Percentiles rank a stretch among this genome's conserved stretches.
Conservation (phyloP, 306 rosid species). For the Trichosanthes truncata region DNA sequence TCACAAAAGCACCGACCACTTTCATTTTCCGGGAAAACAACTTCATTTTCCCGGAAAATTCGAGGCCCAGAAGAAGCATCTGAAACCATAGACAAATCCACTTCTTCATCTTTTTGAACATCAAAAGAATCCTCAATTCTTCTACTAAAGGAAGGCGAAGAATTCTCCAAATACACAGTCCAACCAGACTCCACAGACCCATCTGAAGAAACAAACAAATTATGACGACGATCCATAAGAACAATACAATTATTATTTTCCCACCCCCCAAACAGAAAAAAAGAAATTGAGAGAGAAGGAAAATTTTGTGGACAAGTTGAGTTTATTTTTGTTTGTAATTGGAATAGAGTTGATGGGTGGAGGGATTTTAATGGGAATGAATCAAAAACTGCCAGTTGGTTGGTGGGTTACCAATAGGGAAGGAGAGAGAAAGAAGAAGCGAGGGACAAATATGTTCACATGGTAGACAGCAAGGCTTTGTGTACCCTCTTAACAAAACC, state of each 20-base stretch:
- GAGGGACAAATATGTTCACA: conserved; percentile 37
- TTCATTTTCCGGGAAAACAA: conserved; percentile 23
- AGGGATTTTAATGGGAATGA: conserved; percentile 19
- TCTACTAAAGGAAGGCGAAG: conserved; percentile 1
- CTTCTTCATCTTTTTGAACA: conserved; percentile 17
- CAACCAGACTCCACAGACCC: conserved; percentile 81
- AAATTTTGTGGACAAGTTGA: not conserved
- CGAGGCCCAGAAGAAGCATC: conserved; percentile 99
- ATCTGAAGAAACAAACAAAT: conserved; percentile 34
- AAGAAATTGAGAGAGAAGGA: not conserved
- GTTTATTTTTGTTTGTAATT: not conserved
- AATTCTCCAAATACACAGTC: conserved; percentile 71
- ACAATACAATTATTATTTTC: not conserved
- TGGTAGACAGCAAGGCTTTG: conserved; percentile 70
- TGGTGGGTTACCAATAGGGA: conserved; percentile 24
- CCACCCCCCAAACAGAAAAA: not conserved
- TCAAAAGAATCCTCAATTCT: not conserved
- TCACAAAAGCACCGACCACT: conserved; percentile 8
- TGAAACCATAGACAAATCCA: conserved; percentile 85
- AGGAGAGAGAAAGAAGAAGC: conserved; percentile 4
- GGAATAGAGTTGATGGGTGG: not conserved
- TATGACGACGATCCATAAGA: not conserved
- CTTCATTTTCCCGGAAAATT: conserved; percentile 34
- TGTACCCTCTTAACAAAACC: conserved; percentile 52
- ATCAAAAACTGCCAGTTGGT: conserved; percentile 50